Base-by-base conservation (phyloP, 2,329 filamentous ascomycete genomes). In the Aspergillus luchuensis region DNA sequence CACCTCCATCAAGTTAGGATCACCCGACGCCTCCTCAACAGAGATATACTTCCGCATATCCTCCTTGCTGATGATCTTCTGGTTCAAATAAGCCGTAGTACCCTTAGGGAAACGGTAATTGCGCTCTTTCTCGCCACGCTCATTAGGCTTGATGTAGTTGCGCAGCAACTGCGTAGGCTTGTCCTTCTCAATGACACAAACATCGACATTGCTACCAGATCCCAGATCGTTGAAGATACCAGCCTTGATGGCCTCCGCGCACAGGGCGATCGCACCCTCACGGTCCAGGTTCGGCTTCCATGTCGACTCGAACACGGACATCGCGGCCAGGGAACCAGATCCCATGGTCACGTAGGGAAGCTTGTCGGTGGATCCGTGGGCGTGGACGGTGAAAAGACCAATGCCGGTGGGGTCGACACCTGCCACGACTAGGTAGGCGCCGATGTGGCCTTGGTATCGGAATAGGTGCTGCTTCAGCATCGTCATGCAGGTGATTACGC, bases 331-430 rank as follows among this genome's bases (percentile, higher is more conserved):
- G 51, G 92, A 97, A 66, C 95, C 95, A 23, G 91, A 96, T 57
- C 95, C 95, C 95, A 99, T 99, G 67, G 96, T 99, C 68, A 99
- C 96, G 78, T 99, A 99, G 54, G 95, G 95, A 52, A 99, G 89
- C 84, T 98, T 99, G 82, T 99, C 95, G 63, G 95, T 99, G 72
- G 90, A 95, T 67, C 96, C 95, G 84, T 99, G 96, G 62, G 95
- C 95, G 81, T 99, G 95, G 47, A 99, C 95, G 66, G 96, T 99
- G 84, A 96, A 99, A 64, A 99, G 89, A 72, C 97, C 92, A 49
- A 90, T 88, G 72, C 95, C 95, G 0, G 95, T 99, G 36, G 96
- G 94, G 77, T 99, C 95, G 74, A 96, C 93, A 67, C 95, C 95
- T 39, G 95, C 95, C 60, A 99, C 91, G 68, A 99, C 95, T 60